Evolutionary conservation across 805 yeast species (phyloP), one percentile per base, ranked within the genome.

Genomic region (Candida arabinofermentans): DNA sequence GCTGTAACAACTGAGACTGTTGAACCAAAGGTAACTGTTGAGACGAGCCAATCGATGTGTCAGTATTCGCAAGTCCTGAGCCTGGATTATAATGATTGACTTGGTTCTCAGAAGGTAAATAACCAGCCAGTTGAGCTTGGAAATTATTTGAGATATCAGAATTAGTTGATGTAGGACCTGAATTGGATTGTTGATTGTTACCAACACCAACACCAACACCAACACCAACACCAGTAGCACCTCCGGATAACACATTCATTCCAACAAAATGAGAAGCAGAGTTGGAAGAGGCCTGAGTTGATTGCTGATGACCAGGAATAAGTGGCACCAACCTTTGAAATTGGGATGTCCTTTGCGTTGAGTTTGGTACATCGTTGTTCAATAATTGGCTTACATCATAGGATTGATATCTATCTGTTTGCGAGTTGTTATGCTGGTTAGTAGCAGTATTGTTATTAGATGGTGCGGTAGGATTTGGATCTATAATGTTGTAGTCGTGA

Each of bases 361-460:
- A n/a, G 17, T 18, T 35, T 2, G 38, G 12, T 12, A 13, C 21
- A 19, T 36, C 47, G 10, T 35, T 27, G 29, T 46, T 48, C 5
- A 48, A 39, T 30, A 48, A 30, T 19, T 44, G 45, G 26, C 37
- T 42, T 23, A 43, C 49, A 27, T 50, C 54, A 35, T 46, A 50
- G 13, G 50, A 16, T 29, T 42, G 46, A 39, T 40, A 50, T 32
- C 54, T 42, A 21, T 50, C 54, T 17, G 42, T 29, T 7, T 36
- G 24, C 9, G 42, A 23, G 5, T 34, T 41, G n/a, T n/a, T n/a
- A n/a, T 31, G 21, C 17, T 38, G 42, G 16, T 29, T 29, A 16
- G 18, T 14, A 10, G 16, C 16, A 16, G 40, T 13, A 17, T 24
- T 37, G 31, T 9, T 23, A 30, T 8, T 18, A 21, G 38, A 17